Evolutionary conservation across 2,329 filamentous ascomycete species (phyloP), one percentile per base, ranked within the genome.

Genomic region (Ampelomyces quisqualis): DNA sequence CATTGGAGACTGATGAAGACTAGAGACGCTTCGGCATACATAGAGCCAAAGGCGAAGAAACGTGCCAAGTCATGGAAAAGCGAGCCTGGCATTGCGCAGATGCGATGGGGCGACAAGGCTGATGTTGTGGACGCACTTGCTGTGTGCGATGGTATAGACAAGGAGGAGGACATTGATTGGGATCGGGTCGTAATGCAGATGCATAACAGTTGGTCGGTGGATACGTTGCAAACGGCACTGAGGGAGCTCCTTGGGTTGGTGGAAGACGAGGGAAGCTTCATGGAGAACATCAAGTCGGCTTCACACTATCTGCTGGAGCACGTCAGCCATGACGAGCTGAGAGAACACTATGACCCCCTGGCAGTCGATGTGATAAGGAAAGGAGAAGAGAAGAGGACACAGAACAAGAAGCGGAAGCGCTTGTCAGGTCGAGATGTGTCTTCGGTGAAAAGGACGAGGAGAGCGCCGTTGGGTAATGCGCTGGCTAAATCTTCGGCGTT

Each of bases 1-100:
- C 89, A 90, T 59, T 89, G 84, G 82, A 79, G 77, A 13, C 35
- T 33, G 3, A 42, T 57, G 48, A 39, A 37, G 29, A 44, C 32
- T 15, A 45, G 53, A 13, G 22, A 35, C 2, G 20, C 34, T 11
- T 39, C 51, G 13, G 41, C 47, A 17, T 24, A 24, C 6, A 40
- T 57, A n/a, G n/a, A n/a, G n/a, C n/a, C n/a, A n/a, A n/a, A n/a
- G n/a, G n/a, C n/a, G n/a, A n/a, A 22, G 19, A 33, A 33, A 19
- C 23, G n/a, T 14, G 34, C 11, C 17, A 13, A 18, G 7, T 10
- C 26, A 17, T 26, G 24, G 13, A 38, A 20, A 18, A 38, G 26
- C 18, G 14, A 35, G n/a, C 22, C 20, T 5, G 23, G 19, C n/a
- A 47, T 47, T 11, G 45, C 54, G 11, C 53, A 63, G 13, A 71